Conservation (phyloP, 2,329 filamentous ascomycete species). For the Claviceps sp. region DNA sequence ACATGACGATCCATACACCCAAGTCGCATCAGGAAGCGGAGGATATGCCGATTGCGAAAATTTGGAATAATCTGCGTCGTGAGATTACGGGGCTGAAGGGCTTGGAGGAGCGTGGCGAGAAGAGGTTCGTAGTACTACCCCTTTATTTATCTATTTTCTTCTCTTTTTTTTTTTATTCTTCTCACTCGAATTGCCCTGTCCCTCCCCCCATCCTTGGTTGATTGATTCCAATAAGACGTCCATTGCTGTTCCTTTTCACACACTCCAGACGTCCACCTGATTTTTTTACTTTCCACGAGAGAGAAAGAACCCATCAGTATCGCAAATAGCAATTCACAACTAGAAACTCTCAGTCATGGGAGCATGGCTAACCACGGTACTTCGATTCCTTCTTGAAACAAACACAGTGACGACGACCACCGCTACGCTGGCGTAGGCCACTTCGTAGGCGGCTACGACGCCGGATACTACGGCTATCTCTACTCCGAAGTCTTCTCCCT, state of each 20-base stretch:
- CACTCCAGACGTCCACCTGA: too few species aligned
- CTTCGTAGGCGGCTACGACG: constrained; percentile 73
- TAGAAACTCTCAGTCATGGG: too few species aligned
- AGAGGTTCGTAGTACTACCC: constrained; percentile 28
- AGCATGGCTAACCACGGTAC: too few species aligned
- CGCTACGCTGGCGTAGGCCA: constrained; percentile 73
- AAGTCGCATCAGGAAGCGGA: constrained; percentile 55
- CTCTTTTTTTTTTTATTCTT: not conserved
- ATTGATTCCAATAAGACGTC: too few species aligned
- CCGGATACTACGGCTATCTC: constrained; percentile 67
- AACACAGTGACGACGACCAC: constrained; percentile 52
- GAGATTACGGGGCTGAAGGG: constrained; percentile 64
- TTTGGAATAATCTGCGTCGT: constrained; percentile 60
- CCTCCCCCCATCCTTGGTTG: too few species aligned
- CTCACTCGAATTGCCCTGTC: not conserved
- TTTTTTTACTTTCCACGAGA: too few species aligned
- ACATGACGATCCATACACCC: constrained; percentile 69
- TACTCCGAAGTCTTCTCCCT: constrained; percentile 69
- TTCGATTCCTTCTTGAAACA: too few species aligned
- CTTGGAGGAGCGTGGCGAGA: constrained; percentile 50
- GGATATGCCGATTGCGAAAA: constrained; percentile 46
- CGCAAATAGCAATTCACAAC: too few species aligned
- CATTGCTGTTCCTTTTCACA: too few species aligned
- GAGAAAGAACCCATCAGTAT: too few species aligned
- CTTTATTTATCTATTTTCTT: too few species aligned